Evolutionary conservation across 352 stramenopile genomes (phyloP).

Genomic region (Pythium phragmiticola): DNA sequence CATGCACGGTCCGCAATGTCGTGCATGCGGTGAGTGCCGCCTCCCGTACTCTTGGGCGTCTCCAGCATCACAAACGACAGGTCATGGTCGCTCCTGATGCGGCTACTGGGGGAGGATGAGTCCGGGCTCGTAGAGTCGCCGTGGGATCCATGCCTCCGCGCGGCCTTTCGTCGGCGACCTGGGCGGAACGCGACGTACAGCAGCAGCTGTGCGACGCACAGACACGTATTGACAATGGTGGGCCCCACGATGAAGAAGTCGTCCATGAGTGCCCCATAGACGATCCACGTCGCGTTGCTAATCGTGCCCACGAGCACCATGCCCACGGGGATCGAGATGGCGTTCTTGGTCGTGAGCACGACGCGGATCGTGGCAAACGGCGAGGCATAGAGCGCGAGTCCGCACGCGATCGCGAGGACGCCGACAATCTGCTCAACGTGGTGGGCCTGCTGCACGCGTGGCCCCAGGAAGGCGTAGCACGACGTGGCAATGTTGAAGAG

Average conservation of each 20-base stretch:
- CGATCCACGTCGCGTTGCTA: conserved; percentile 49
- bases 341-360: conserved; percentile 43
- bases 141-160: not conserved
- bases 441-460: conserved; percentile 28
- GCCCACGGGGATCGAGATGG: conserved; percentile 44
- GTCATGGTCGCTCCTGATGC: conserved; percentile 16
- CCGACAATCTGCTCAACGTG: conserved; percentile 36
- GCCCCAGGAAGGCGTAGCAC: conserved; percentile 27
- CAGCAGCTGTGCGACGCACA: conserved; percentile 39
- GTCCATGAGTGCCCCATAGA: conserved; percentile 39
- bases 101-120: not conserved
- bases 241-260: conserved; percentile 43
- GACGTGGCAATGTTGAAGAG: conserved; percentile 29
- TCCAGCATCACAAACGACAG: conserved; percentile 24
- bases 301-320: conserved; percentile 43
- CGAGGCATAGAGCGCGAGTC: conserved; percentile 43
- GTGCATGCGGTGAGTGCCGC: not conserved
- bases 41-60: conserved; percentile 17
- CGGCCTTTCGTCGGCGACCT: conserved; percentile 17
- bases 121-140: conserved; percentile 15
- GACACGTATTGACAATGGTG: conserved; percentile 38
- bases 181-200: conserved; percentile 46
- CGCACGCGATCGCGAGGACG: conserved; percentile 39
- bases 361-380: conserved; percentile 46
- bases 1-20: conserved; percentile 5